Base-by-base conservation (phyloP, 805 yeast species). In the Starmera pachycereana region DNA sequence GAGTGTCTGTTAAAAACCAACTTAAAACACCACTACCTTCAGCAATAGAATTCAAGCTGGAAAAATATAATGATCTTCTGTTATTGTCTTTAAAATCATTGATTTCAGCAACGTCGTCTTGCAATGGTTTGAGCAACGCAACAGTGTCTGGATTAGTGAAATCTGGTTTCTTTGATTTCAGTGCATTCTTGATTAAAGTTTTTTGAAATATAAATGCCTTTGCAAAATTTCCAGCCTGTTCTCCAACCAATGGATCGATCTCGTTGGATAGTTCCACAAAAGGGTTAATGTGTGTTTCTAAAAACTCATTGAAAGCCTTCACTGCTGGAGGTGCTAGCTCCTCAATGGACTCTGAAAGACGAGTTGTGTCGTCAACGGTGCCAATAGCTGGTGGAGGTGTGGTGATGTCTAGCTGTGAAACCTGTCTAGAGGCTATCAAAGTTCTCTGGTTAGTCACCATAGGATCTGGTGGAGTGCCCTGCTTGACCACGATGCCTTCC, bases 21-120 rank as follows among this genome's bases (percentile, higher is more conserved):
- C 95, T 95, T 40, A 89, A 68, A 7, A 84, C 86, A 10, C 96
- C 88, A 9, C 83, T 76, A 37, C 96, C 97, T 57, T 92, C 97
- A 22, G 88, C 75, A 33, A 92, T 71, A 2, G 97, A 74, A 51
- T 81, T 86, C 60, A 92, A 70, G 56, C 84, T 85, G 52, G 84
- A 76, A 57, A 69, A 72, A 48, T 64, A 70, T 46, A 74, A 71
- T 22, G 85, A 80, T 37, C 69, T 67, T 49, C 96, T 77, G 59
- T 85, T 82, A 33, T 68, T 65, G 48, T 92, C 97, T 51, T 90
- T 84, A 50, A 82, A 52, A 18, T 71, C 72, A 43, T 69, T 71
- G 47, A 86, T 76, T 38, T 69, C 60, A 45, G 68, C 69, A 33
- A 87, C 75, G 27, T 68, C 61, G 38, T 69, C 70, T 52, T 81